Base-by-base conservation (phyloP, 2,329 filamentous ascomycete genomes). In the Tolypocladium tropicale region DNA sequence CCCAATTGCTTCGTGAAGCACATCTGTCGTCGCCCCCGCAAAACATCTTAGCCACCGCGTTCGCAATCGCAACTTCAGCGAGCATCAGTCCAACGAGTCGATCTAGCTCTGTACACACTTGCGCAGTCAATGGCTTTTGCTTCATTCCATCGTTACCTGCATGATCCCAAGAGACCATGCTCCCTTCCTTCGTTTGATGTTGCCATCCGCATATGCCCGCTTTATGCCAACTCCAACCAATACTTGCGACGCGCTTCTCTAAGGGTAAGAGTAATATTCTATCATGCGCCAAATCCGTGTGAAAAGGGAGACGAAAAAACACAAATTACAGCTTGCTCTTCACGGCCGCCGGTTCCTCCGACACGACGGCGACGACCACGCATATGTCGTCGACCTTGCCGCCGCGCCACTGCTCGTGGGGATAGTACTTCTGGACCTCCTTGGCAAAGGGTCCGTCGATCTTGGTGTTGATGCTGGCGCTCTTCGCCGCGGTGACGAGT, bases 371-470 rank as follows among this genome's bases (percentile, higher is more conserved):
- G 16, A 92, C 85, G 53, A 99, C 77, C 5, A 90, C 90, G 65
- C 90, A 93, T 57, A 99, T 96, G 70, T 99, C 94, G 68, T 99
- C 94, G 23, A 95, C 83, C 72, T 99, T 99, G 54, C 94, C 94
- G 57, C 94, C 94, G 57, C 84, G 84, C 83, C 90, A 99, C 57
- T 85, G 83, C 70, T 97, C 93, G 39, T 86, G 78, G 0, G 94
- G 93, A 63, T 89, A 95, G 67, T 89, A 85, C 66, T 86, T 89
- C 68, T 94, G 90, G 23, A 96, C 90, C 70, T 96, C 91, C 72
- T 90, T 96, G 43, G 94, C 91, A 71, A 99, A 99, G 0, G 94
- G 94, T 0, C 93, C 91, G 69, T 97, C 89, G 54, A 89, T 76
- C 65, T 88, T 90, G 52, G 79, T 82, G 71, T 96, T 91, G 57